Conservation (phyloP, 352 stramenopile genomes). For the Globisporangium spiculum region DNA sequence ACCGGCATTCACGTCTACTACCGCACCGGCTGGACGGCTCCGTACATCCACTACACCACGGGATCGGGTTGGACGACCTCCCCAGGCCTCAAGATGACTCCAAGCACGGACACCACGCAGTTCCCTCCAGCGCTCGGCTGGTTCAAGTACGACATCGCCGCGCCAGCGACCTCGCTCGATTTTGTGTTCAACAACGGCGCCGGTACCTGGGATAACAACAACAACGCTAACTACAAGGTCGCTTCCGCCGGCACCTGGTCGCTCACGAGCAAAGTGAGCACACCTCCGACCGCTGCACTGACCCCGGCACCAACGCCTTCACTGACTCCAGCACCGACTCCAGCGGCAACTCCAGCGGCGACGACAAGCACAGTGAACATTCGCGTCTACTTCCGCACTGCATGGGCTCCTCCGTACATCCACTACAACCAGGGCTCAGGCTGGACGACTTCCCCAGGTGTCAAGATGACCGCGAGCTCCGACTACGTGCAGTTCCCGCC, state of each 20-base stretch:
- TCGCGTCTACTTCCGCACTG: slow-evolving; percentile 22
- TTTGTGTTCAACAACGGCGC: slow-evolving; percentile 45
- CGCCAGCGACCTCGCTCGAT: slow-evolving; percentile 22
- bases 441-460: slow-evolving; percentile 34
- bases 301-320: not conserved
- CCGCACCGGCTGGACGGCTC: slow-evolving; percentile 26
- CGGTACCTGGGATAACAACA: slow-evolving; percentile 43
- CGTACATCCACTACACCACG: slow-evolving; percentile 40
- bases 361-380: not conserved
- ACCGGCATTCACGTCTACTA: slow-evolving; percentile 33
- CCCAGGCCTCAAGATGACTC: slow-evolving; percentile 32
- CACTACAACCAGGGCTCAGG: slow-evolving; percentile 33
- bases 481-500: slow-evolving; percentile 33
- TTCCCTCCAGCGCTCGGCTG: slow-evolving; percentile 38
- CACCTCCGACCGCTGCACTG: slow-evolving; percentile 12
- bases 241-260: slow-evolving; percentile 30
- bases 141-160: slow-evolving; percentile 35
- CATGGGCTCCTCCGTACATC: slow-evolving; percentile 35
- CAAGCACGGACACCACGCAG: slow-evolving; percentile 28
- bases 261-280: slow-evolving; percentile 26
- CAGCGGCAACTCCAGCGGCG: slow-evolving; percentile 2
- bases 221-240: slow-evolving; percentile 40
- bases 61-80: slow-evolving; percentile 33
- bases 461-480: slow-evolving; percentile 33
- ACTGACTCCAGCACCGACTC: slow-evolving; percentile 8